A percentile compares a stretch with the other conserved stretches of the same genome.
phyloP scores from a whole-genome alignment of 108 stramenopile genomes.

The Nitzschia putrida region DNA sequence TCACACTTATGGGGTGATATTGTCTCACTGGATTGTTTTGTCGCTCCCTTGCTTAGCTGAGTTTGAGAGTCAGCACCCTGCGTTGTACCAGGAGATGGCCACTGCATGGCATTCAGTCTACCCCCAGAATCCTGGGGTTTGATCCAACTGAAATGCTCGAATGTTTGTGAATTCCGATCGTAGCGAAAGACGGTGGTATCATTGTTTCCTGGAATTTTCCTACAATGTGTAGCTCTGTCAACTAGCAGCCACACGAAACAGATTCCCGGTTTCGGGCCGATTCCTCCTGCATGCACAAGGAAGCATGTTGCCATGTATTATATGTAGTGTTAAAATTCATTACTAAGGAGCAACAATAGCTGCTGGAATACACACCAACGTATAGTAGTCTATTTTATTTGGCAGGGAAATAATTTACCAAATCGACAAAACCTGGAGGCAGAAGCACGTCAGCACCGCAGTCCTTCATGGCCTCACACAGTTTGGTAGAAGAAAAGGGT shows the following conservation, averaged over 20 bases:
- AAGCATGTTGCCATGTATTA: too few species aligned
- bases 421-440: slow-evolving; percentile 62
- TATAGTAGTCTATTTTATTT: not conserved
- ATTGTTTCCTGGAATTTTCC: too few species aligned
- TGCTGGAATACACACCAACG: too few species aligned
- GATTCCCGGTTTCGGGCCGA: too few species aligned
- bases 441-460: slow-evolving; percentile 67
- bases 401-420: slow-evolving; percentile 51
- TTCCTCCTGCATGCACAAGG: too few species aligned
- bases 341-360: too few species aligned
- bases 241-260: too few species aligned
- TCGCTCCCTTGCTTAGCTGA: not conserved
- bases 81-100: slow-evolving; percentile 41
- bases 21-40: too few species aligned
- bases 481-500: slow-evolving; percentile 27
- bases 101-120: slow-evolving; percentile 68
- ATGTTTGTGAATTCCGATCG: not conserved
- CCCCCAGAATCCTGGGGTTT: slow-evolving; percentile 61
- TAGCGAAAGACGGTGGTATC: too few species aligned
- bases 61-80: slow-evolving; percentile 20
- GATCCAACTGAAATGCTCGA: not conserved
- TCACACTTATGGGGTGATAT: not conserved
- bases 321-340: too few species aligned
- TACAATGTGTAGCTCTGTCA: too few species aligned
- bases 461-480: slow-evolving; percentile 55